phyloP scores from a whole-genome alignment of 306 rosid species.

The Vigna unguiculata region DNA sequence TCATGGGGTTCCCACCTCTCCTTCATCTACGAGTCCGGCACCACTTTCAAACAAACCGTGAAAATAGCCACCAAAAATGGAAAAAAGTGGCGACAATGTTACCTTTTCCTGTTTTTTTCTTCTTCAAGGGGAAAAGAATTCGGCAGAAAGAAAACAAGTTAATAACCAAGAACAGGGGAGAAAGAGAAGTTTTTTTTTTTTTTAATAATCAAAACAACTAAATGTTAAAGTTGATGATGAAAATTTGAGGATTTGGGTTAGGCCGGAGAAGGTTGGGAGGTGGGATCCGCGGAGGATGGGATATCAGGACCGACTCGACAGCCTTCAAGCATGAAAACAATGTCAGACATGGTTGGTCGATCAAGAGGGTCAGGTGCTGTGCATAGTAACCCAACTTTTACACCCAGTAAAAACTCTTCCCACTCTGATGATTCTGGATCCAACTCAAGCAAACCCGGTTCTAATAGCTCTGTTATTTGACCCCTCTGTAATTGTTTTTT shows the following conservation, averaged over 20 bases:
- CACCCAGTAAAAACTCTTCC: slow-evolving; percentile 95
- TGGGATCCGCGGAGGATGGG: slow-evolving; percentile 90
- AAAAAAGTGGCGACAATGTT: background rate
- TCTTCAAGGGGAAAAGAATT: slow-evolving; percentile 4
- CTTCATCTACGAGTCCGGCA: background rate
- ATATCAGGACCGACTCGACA: slow-evolving; percentile 93
- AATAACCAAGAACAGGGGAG: slow-evolving; percentile 2
- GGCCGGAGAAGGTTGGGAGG: slow-evolving; percentile 85
- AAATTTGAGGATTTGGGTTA: slow-evolving; percentile 36
- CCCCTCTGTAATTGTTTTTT: slow-evolving; percentile 89
- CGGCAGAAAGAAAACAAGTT: slow-evolving; percentile 31
- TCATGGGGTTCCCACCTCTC: no score
- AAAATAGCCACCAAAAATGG: slow-evolving; percentile 20
- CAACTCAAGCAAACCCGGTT: slow-evolving; percentile 90
- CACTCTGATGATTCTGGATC: slow-evolving; percentile 97
- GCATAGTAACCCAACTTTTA: slow-evolving; percentile 91
- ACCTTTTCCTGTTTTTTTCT: background rate
- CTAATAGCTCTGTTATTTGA: slow-evolving; percentile 83
- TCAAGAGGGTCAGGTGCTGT: slow-evolving; percentile 92
- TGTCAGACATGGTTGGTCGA: slow-evolving; percentile 93
- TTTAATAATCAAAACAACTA: slow-evolving; percentile 3
- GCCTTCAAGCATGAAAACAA: slow-evolving; percentile 99
- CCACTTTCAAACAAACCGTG: background rate
- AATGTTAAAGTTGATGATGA: slow-evolving; percentile 43
- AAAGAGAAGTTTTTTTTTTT: background rate